phyloP scores from a whole-genome alignment of 139 green algal species.

The Eudorina sp. region DNA sequence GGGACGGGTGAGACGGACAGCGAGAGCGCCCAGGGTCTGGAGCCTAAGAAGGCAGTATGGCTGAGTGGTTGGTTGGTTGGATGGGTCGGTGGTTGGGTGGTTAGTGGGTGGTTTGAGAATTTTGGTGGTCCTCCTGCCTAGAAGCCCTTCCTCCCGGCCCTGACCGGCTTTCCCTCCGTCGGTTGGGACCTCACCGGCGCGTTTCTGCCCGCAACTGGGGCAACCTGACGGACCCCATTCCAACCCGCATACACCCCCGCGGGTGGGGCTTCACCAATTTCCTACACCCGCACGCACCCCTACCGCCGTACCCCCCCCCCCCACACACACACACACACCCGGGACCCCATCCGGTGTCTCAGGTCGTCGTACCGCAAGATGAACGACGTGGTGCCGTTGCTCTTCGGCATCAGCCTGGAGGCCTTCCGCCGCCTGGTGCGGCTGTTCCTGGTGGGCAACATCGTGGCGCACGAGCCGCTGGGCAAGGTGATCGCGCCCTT shows the following conservation, averaged over 20 bases:
- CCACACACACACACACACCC: too few species aligned
- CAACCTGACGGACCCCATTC: background rate
- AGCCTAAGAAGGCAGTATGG: background rate
- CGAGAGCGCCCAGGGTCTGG: too few species aligned
- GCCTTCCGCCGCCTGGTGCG: background rate
- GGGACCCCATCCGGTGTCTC: background rate
- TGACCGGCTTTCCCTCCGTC: too few species aligned
- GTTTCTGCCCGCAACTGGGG: too few species aligned
- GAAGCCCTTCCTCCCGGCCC: too few species aligned
- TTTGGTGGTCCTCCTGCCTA: background rate
- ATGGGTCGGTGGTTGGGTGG: background rate
- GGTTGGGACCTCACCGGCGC: too few species aligned
- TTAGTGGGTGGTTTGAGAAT: background rate
- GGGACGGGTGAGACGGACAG: too few species aligned
- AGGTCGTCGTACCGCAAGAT: background rate
- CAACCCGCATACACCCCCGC: background rate
- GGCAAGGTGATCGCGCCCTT: background rate
- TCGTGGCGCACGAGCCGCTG: background rate
- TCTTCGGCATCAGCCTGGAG: conserved; percentile 8
- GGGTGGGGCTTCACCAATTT: too few species aligned
- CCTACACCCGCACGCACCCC: too few species aligned
- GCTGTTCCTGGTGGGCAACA: background rate
- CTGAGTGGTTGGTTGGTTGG: background rate
- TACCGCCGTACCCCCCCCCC: too few species aligned
- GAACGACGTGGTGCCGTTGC: background rate